Conservation (phyloP, 2,329 filamentous ascomycete genomes). For the Cladosporium colombiae region DNA sequence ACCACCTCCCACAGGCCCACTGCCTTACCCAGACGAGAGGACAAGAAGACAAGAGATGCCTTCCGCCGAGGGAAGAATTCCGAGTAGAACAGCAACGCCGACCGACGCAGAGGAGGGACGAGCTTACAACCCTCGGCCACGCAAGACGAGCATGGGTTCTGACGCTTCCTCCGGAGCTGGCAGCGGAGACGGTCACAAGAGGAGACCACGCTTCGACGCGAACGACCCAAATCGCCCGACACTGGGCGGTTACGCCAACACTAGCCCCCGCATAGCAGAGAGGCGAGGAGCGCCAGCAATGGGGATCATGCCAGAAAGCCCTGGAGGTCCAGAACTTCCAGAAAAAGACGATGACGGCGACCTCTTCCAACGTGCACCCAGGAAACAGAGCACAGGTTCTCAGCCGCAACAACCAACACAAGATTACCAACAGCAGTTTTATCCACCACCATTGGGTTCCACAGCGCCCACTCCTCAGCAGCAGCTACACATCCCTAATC, state of each 20-base stretch:
- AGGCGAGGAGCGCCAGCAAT: constrained; percentile 79
- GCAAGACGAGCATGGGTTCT: constrained; percentile 36
- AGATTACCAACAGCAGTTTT: constrained; percentile 57
- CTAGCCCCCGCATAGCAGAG: constrained; percentile 66
- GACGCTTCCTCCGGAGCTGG: constrained; percentile 31
- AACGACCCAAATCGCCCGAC: constrained; percentile 52
- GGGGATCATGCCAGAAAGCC: constrained; percentile 74
- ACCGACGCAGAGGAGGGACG: constrained; percentile 31
- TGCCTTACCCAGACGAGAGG: constrained; percentile 36
- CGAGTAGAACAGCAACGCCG: constrained; percentile 32
- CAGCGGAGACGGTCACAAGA: constrained; percentile 22
- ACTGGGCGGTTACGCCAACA: constrained; percentile 45
- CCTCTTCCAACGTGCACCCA: constrained; percentile 68
- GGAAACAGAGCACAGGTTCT: constrained; percentile 33
- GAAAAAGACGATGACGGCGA: constrained; percentile 71
- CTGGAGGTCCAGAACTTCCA: constrained; percentile 67
- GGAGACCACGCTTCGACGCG: constrained; percentile 48
- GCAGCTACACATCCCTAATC: constrained; percentile 54
- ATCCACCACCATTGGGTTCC: constrained; percentile 52
- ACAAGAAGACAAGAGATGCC: constrained; percentile 25
- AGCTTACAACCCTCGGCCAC: constrained; percentile 21
- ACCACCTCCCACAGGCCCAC: constrained; percentile 34
- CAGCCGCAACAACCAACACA: constrained; percentile 21
- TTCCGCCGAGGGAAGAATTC: constrained; percentile 20
- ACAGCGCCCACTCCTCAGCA: constrained; percentile 24